Evolutionary conservation across 164 flowering plant species (phyloP), one percentile per base, ranked within the genome.

Genomic region (Vitis riparia): DNA sequence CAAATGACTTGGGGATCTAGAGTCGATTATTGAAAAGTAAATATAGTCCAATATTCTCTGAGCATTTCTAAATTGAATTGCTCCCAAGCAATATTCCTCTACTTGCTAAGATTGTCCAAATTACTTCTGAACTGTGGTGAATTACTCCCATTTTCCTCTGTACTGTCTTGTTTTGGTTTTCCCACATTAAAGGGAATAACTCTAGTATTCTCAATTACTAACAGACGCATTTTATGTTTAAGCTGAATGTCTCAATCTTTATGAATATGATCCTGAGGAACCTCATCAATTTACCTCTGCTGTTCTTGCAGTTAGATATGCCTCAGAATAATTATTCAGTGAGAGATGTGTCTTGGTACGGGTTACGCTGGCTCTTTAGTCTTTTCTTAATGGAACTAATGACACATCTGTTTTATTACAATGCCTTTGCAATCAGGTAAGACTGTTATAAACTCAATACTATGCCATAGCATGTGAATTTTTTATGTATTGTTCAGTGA

Each of bases 351-450:
- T 83, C 75, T 69, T 80, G 77, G 79, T 95, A 95, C 78, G 98
- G 99, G 17, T 48, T 87, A 37, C 87, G 99, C 56, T 95, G 97
- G 97, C 66, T 80, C 44, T 81, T 89, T 68, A 75, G 86, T 76
- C 82, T 93, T 73, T 59, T 85, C 56, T 85, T 95, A 16, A 89
- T 95, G 93, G 99, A 95, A 76, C 72, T 89, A 11, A 84, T 95
- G 87, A 87, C 98, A 53, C 99, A 95, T 78, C 77, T 89, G 16
- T 85, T 85, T 52, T 86, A 89, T 77, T 93, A 88, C 71, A 93
- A 95, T 81, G 98, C 98, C 66, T 90, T 91, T 77, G 93, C 91
- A 47, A 80, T 81, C 67, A 93, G 99, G 99, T 95, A 67, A 80
- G 77, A 62, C 10, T 62, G 23, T 19, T 57, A 30, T 56, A 65